Evolutionary conservation across 805 yeast species (phyloP), one percentile per base, ranked within the genome.

Genomic region (Candida sithepensis): DNA sequence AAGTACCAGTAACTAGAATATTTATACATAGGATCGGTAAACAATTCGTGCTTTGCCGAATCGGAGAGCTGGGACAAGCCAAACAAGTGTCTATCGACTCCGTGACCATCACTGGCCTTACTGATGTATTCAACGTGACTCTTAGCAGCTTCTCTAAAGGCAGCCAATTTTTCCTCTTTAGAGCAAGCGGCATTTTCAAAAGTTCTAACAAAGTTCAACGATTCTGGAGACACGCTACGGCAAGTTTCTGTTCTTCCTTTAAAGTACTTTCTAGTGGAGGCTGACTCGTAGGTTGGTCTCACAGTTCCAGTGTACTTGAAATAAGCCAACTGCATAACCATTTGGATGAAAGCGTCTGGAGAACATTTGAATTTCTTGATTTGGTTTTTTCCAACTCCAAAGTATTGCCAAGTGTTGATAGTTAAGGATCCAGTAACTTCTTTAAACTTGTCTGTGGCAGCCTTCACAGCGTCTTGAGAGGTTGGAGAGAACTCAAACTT

Each of bases 201-300:
- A 32, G 85, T 80, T 61, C 78, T 72, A 48, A 86, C 95, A 67
- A 90, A 87, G 30, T 72, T 71, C 42, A 78, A 72, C 22, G 89
- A 78, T 63, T 85, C 96, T 44, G 65, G 64, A 8, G 96, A 82
- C 10, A 88, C 96, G 4, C 89, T 72, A 61, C 99, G 79, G 52
- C 94, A 89, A 21, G 97, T 86, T 69, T 92, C 99, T 8, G 98
- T 92, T 66, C 99, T 81, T 47, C 99, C 99, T 60, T 79, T 82
- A 62, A 81, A 85, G 68, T 76, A 92, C 65, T 81, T 84, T 68
- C 98, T 82, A 2, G 97, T 92, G 19, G 98, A 88, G 2, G 97
- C 97, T 44, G 96, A 84, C 69, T 92, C 99, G 69, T 92, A 92
- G 12, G 97, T 92, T 53, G 97, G 97, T 62, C 92, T 78, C 45